These are phyloP conservation scores for Polymyxa betae DNA, from an alignment of 208 protist species.

Conservation along the genomic window DNA sequence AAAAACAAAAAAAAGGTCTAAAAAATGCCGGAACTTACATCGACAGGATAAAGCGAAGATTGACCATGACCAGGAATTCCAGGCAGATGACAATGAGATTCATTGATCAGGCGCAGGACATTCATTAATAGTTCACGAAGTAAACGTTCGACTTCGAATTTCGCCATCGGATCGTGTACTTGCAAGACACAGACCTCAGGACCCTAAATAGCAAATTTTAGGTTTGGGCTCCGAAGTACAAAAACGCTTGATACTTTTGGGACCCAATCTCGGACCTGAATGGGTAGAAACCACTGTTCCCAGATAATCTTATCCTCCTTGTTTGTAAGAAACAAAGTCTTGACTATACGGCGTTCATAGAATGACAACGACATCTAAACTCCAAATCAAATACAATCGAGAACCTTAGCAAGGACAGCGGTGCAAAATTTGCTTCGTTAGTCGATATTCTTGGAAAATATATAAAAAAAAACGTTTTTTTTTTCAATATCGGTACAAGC, in stretches of 20 bases:
- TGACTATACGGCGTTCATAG: background rate
- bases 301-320: background rate
- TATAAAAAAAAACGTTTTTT: too few relatives aligned
- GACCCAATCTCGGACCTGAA: background rate
- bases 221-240: background rate
- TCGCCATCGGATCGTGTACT: background rate
- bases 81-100: background rate
- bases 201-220: background rate
- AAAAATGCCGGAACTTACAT: too few relatives aligned
- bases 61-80: background rate
- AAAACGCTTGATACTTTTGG: too few relatives aligned
- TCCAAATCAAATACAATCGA: too few relatives aligned
- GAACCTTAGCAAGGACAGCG: too few relatives aligned
- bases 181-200: background rate
- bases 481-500: too few relatives aligned
- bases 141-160: background rate
- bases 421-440: too few relatives aligned
- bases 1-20: too few relatives aligned
- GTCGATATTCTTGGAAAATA: too few relatives aligned
- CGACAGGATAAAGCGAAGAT: too few relatives aligned
- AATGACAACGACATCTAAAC: background rate
- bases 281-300: background rate
- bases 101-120: background rate
- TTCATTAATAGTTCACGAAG: background rate
- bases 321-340: background rate